Conservation (phyloP, 2,329 filamentous ascomycete species). For the Penicillium olsonii region DNA sequence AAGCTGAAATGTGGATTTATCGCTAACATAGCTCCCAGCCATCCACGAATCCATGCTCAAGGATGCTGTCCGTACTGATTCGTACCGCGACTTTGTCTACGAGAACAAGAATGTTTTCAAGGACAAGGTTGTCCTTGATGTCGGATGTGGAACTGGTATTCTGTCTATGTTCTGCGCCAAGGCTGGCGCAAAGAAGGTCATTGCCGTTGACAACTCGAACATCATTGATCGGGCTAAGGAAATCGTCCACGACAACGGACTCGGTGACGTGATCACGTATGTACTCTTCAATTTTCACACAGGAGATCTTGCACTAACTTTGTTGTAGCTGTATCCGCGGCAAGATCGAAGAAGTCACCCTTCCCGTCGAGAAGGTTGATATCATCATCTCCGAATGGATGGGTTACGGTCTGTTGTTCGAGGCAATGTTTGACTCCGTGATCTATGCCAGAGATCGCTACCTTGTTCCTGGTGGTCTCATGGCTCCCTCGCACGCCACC, state of each 20-base stretch:
- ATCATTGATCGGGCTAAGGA: conserved; percentile 86
- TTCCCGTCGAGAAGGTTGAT: conserved; percentile 80
- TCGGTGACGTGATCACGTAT: conserved; percentile 69
- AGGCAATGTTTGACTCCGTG: conserved; percentile 94
- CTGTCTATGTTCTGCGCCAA: conserved; percentile 92
- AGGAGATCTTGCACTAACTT: conserved; percentile 9
- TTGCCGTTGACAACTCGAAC: conserved; percentile 88
- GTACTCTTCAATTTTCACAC: not conserved
- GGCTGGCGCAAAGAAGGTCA: conserved; percentile 81
- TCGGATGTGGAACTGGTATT: conserved; percentile 84
- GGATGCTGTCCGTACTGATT: conserved; percentile 81
- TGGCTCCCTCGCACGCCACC: conserved; percentile 83
- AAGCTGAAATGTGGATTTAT: not conserved
- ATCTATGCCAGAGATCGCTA: conserved; percentile 86
- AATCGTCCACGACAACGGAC: conserved; percentile 79
- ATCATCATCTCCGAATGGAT: conserved; percentile 98
- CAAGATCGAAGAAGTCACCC: conserved; percentile 80
- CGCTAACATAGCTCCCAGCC: conserved; percentile 51
- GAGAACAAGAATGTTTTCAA: conserved; percentile 84
- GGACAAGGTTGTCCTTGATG: conserved; percentile 84
- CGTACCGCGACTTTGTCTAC: conserved; percentile 94
- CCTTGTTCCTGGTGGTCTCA: conserved; percentile 73
- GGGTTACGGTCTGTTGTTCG: conserved; percentile 91
- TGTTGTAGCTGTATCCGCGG: conserved; percentile 66
- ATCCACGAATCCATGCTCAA: conserved; percentile 98